Base-by-base conservation (phyloP, 805 yeast species). In the Kodamaea fukazawae region DNA sequence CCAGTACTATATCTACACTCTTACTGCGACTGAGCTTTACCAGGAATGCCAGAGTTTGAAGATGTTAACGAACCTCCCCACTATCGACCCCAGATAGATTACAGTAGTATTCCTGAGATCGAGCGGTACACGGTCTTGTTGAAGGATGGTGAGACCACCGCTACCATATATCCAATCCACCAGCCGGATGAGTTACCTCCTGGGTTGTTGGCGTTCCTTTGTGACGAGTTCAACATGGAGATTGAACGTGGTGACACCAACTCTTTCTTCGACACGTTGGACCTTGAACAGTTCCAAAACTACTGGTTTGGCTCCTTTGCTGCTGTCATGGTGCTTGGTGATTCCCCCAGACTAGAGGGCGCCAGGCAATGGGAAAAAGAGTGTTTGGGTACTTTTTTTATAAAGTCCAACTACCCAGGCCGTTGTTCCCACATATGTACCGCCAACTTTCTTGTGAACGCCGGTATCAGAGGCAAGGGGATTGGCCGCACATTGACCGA, bases 181-280 rank as follows among this genome's bases (percentile, higher is more conserved):
- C 75, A 78, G 20, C 71, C 81, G 0, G 73, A 73, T 17, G 79
- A 81, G 41, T 66, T 91, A 9, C 98, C 98, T 0, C 76, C 78
- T 2, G 91, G 88, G 0, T 67, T 91, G 18, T 60, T 88, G 29
- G 83, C 85, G 13, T 90, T 91, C 55, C 59, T 91, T 30, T 79
- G 91, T 46, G 97, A 90, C 57, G 98, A 93, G 62, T 86, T 86
- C 65, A 91, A 91, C 60, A 83, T 85, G 80, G 99, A 91, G 58
- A 79, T 91, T 16, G 90, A 83, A 45, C 72, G 87, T 32, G 97
- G 97, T 27, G 91, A 86, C 45, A 83, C 96, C 7, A 82, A 78
- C 57, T 90, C 97, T 2, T 85, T 86, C 57, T 84, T 87, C 49
- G 96, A 89, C 48, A 79, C 86, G 2, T 63, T 91, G 36, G 78